Base-by-base conservation (phyloP, 345 rosid species). In the Bruguiera parviflora region DNA sequence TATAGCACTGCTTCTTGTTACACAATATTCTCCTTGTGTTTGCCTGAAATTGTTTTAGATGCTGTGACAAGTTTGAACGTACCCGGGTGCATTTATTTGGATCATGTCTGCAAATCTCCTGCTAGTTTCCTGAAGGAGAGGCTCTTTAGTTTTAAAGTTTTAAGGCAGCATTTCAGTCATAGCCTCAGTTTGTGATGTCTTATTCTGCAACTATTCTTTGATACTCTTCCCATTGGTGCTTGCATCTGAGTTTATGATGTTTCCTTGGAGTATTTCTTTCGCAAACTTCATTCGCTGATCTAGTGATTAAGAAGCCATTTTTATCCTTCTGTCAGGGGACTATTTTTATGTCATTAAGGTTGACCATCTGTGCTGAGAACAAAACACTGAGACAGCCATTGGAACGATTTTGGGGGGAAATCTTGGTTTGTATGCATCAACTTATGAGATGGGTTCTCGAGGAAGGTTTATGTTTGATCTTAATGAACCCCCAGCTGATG, bases 381-480 rank as follows among this genome's bases (percentile, higher is more conserved):
- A 71, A 51, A 67, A 55, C 19, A 43, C 59, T 22, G 20, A 62
- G 24, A 66, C 55, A 28, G 37, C 22, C 35, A 28, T 28, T 51
- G 52, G 59, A 37, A 37, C 52, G 27, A 49, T 49, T 16, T 63
- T 28, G 22, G 22, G 58, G 68, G 9, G 61, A 37, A 27, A 32
- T 53, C 28, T 64, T 76, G 66, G 79, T 75, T 88, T 89, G 86
- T 82, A 95, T 89, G 94, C 88, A 81, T 81, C 77, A 81, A 77
- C 86, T 69, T 76, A 85, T 82, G 89, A 89, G 78, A 96, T 96
- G 99, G 92, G 92, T 75, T 87, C 94, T 67, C 82, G 88, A 75
- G 94, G 96, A 81, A 89, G 81, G 86, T 78, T 77, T 57, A 72
- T 92, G 72, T 92, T 96, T 89, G 99, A 96, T 87, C 98, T 96